phyloP scores from a whole-genome alignment of 2,329 filamentous ascomycete genomes.

The Cladosporium sp. region DNA sequence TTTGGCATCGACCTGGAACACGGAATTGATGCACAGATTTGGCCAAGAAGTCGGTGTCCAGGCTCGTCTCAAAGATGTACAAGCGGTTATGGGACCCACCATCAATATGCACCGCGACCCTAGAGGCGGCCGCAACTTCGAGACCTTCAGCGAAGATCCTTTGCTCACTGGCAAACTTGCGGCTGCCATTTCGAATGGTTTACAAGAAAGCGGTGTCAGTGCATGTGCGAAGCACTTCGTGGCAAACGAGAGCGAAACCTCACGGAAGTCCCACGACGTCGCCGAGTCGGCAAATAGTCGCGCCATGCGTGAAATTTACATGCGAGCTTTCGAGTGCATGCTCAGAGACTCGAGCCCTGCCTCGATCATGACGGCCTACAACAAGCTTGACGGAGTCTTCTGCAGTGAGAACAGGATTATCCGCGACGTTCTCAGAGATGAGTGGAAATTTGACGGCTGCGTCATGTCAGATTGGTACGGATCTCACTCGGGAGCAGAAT shows the following conservation, averaged over 20 bases:
- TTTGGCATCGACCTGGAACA: constrained; percentile 27
- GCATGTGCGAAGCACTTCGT: constrained; percentile 78
- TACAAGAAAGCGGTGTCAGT: constrained; percentile 69
- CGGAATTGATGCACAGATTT: constrained; percentile 17
- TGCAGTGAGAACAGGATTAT: constrained; percentile 66
- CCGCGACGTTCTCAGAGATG: constrained; percentile 41
- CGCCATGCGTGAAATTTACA: constrained; percentile 64
- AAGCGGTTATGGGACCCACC: constrained; percentile 24
- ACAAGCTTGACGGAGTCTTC: constrained; percentile 70
- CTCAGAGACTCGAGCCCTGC: constrained; percentile 32
- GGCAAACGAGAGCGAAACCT: constrained; percentile 68
- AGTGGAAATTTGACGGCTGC: constrained; percentile 60
- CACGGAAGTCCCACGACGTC: constrained; percentile 47
- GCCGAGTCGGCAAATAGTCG: constrained; percentile 54
- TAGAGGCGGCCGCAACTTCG: constrained; percentile 72
- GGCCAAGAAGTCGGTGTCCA: constrained; percentile 25
- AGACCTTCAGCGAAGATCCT: constrained; percentile 82
- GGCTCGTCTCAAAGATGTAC: constrained; percentile 26
- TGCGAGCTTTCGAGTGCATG: constrained; percentile 71
- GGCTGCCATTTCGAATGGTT: constrained; percentile 55
- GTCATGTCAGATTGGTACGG: constrained; percentile 73
- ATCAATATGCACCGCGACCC: constrained; percentile 24
- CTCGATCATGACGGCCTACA: constrained; percentile 67
- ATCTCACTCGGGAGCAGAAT: constrained; percentile 63
- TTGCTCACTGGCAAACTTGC: constrained; percentile 69